Conservation (phyloP, 2,329 filamentous ascomycete species). For the Pezicula radicicola region DNA sequence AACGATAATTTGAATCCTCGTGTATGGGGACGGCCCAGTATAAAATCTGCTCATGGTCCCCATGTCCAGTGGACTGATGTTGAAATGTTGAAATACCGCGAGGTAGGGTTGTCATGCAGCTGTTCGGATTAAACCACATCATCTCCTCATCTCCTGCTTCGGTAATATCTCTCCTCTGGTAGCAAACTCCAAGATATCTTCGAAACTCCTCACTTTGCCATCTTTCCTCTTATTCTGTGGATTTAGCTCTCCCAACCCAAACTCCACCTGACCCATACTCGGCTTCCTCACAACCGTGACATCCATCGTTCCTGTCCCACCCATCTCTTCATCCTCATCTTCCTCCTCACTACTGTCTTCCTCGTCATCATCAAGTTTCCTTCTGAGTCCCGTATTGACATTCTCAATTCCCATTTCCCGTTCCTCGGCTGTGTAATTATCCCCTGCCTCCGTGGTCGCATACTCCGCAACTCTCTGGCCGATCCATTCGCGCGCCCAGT, state of each 20-base stretch:
- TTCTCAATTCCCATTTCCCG: slow-evolving; percentile 62
- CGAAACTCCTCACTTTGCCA: slow-evolving; percentile 27
- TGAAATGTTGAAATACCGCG: no score
- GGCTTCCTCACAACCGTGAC: slow-evolving; percentile 15
- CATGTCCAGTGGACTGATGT: no score
- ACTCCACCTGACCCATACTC: slow-evolving; percentile 12
- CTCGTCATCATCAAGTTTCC: slow-evolving; percentile 25
- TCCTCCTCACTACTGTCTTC: slow-evolving; percentile 12
- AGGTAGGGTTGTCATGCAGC: no score
- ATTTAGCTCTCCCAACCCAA: slow-evolving; percentile 12
- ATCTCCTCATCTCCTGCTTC: slow-evolving; percentile 1
- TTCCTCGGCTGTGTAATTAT: slow-evolving; percentile 72
- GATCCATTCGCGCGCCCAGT: slow-evolving; percentile 34
- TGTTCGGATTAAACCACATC: no score
- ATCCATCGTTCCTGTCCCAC: slow-evolving; percentile 43
- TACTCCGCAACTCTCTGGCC: slow-evolving; percentile 39
- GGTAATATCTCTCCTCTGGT: slow-evolving; percentile 35
- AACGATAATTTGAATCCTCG: no score
- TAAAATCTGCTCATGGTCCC: no score
- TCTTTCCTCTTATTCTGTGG: slow-evolving; percentile 11
- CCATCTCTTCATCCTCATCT: slow-evolving; percentile 54
- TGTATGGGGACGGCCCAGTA: no score
- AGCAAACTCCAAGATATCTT: slow-evolving; percentile 47
- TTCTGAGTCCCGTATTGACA: slow-evolving; percentile 68
- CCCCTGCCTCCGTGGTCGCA: slow-evolving; percentile 46